Percentiles rank a stretch among this genome's conserved stretches.
These are phyloP conservation scores for Lactuca sativa DNA, from an alignment of 129 eudicot genomes.

Conservation along the genomic window DNA sequence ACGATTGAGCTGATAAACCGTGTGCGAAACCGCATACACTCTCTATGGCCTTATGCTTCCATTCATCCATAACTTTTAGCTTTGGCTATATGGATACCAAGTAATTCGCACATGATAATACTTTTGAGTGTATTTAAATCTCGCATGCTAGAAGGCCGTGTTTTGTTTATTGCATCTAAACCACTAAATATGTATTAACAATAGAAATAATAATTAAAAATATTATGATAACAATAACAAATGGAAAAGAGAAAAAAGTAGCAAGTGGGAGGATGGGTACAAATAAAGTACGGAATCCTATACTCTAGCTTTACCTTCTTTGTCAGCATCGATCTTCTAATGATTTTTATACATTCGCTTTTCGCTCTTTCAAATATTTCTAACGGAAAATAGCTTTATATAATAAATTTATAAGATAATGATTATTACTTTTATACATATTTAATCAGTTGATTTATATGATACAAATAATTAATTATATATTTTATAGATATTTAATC, in stretches of 20 bases:
- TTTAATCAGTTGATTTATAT: no score
- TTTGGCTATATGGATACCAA: no score
- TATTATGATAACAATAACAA: constrained; percentile 1
- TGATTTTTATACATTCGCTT: neutral
- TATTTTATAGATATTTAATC: no score
- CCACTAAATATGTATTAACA: neutral
- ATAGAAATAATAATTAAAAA: neutral
- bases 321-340: neutral
- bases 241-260: neutral
- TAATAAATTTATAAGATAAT: no score
- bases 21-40: no score
- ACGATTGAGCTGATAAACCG: no score
- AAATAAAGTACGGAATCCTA: constrained; percentile 33
- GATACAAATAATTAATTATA: no score
- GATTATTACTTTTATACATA: no score
- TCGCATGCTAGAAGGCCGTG: constrained; percentile 8
- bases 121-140: neutral
- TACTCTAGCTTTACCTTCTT: constrained; percentile 5
- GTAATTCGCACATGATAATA: neutral
- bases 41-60: no score
- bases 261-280: constrained; percentile 26
- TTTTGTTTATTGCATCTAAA: constrained; percentile 6
- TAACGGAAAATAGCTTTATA: neutral
- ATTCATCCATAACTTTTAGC: no score
- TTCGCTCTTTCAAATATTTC: neutral